Percentiles rank a stretch among this genome's conserved stretches.
Conservation (phyloP, 768 basidiomycete genomes). For the Mrakia hoshinonis region DNA sequence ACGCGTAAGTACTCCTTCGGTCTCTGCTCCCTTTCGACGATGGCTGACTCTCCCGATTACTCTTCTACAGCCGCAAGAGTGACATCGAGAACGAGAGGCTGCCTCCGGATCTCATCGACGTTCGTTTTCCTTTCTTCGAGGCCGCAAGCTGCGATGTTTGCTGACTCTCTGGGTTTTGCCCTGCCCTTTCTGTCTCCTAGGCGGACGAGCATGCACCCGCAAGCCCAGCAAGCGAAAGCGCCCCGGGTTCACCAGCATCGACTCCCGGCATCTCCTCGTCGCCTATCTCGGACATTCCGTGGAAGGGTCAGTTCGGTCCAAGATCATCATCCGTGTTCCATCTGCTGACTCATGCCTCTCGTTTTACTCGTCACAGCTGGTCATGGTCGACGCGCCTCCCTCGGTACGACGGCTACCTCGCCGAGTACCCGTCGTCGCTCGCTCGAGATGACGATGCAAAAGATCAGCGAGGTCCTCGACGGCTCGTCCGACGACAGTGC, state of each 20-base stretch:
- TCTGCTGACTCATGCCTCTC: conserved; percentile 44
- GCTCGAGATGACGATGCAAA: conserved; percentile 87
- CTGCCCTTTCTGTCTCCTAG: background rate
- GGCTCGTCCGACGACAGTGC: conserved; percentile 48
- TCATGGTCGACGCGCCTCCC: conserved; percentile 61
- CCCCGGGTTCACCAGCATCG: background rate
- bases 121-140: conserved; percentile 52
- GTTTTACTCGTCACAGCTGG: conserved; percentile 40
- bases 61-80: conserved; percentile 63
- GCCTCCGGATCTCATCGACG: conserved; percentile 85
- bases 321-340: conserved; percentile 45
- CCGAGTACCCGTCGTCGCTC: conserved; percentile 85
- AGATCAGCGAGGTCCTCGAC: conserved; percentile 86
- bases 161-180: too few species aligned
- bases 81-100: conserved; percentile 98
- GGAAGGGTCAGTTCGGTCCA: conserved; percentile 11
- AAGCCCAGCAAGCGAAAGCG: conserved; percentile 6
- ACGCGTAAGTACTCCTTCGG: conserved; percentile 62
- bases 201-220: conserved; percentile 23
- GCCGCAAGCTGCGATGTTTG: conserved; percentile 33
- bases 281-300: background rate
- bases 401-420: conserved; percentile 91
- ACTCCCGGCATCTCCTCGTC: background rate
- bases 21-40: too few species aligned
- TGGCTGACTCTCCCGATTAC: background rate